Base-by-base conservation (phyloP, 305 asterid species). In the Fraxinus angustifolia region DNA sequence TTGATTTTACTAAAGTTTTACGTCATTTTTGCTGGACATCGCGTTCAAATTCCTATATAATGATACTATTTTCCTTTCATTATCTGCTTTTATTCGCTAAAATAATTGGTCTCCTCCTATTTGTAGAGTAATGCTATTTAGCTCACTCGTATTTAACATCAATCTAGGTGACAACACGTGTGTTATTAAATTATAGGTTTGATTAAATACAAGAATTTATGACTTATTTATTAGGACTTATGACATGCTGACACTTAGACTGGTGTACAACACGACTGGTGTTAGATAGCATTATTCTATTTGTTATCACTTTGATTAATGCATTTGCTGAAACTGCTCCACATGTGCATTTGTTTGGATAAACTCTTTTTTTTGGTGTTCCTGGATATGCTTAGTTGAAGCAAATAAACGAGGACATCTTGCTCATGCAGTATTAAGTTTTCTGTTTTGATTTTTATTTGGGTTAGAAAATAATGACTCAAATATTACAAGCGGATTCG, bases 401-500 rank as follows among this genome's bases (percentile, higher is more conserved):
- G 33, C 26, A 23, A 62, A 62, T 21, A 62, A 62, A 19, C 16
- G 16, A 62, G 33, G 31, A 62, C 33, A 23, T 23, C 71, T 62
- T 62, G 33, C 71, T 62, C 33, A 21, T 8, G 71, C 33, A 7
- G 71, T 62, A 6, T 21, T 19, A 60, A 48, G 31, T 21, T 62
- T 8, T 62, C 33, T 23, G 30, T 8, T 50, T 62, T 62, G 33
- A 62, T 23, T 62, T 62, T 23, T 23, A 60, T 79, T 34, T 30
- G 36, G 68, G 67, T 60, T 65, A 60, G 42, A 71, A 16, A 76
- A 38, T 50, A 72, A 80, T 77, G 16, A 23, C 81, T 35, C 65
- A 77, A 76, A 3, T 79, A 77, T 33, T 84, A 21, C 8, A 7
- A 71, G 34, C 12, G 7, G 75, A 73, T 71, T 81, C 73, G 73